Conservation (phyloP, 2,329 filamentous ascomycete species). For the Fusarium sp. region DNA sequence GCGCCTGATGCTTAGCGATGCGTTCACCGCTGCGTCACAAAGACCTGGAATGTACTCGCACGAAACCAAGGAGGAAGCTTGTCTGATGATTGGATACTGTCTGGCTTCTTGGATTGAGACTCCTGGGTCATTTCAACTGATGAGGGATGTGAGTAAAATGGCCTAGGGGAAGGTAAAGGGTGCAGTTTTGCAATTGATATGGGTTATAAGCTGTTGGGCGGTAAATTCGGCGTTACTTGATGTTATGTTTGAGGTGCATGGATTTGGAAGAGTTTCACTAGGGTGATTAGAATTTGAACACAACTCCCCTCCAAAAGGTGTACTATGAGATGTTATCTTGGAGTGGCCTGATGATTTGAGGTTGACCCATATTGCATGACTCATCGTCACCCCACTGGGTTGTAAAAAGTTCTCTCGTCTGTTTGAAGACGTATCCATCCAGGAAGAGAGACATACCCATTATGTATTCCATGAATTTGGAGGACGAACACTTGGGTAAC, state of each 20-base stretch:
- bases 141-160: not conserved
- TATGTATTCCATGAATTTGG: not conserved
- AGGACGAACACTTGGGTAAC: too few species aligned
- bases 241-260: rapidly evolving
- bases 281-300: not conserved
- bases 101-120: conserved; percentile 38
- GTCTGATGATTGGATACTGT: conserved; percentile 3
- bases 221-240: not conserved
- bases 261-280: not conserved
- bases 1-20: conserved; percentile 20
- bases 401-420: not conserved
- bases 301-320: not conserved
- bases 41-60: conserved; percentile 19
- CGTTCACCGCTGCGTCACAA: not conserved
- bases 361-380: not conserved
- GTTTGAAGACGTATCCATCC: too few species aligned
- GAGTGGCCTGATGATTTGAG: not conserved
- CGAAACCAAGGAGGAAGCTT: conserved; percentile 26
- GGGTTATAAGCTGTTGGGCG: not conserved
- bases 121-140: conserved; percentile 6
- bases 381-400: not conserved
- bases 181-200: rapidly evolving
- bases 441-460: too few species aligned
- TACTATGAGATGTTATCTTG: not conserved
- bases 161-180: not conserved